A percentile compares a stretch with the other conserved stretches of the same genome.
These are phyloP conservation scores for Trichoderma afroharzianum DNA, from an alignment of 2,329 filamentous ascomycete genomes.

Conservation along the genomic window DNA sequence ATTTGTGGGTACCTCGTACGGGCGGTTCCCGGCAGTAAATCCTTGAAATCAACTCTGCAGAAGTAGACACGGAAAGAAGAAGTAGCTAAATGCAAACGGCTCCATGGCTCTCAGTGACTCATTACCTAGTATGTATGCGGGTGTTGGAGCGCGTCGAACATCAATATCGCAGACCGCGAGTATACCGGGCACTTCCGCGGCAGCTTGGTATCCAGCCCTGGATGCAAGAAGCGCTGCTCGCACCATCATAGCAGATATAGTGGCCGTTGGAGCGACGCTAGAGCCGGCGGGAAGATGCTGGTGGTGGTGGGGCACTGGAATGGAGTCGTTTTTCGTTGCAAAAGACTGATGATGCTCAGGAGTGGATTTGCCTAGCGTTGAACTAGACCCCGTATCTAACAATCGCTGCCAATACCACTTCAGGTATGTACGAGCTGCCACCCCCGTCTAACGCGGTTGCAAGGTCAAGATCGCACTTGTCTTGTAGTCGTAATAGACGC, in stretches of 20 bases:
- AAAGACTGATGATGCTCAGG: not conserved
- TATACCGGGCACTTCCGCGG: not conserved
- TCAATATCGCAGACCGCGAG: not conserved
- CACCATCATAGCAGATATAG: not conserved
- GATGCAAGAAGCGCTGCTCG: not conserved
- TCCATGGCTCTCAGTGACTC: not conserved
- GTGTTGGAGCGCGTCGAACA: not conserved
- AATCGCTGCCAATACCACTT: not conserved
- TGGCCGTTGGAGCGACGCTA: constrained; percentile 6
- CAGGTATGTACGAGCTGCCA: not conserved
- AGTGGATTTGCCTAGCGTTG: not conserved
- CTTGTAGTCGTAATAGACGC: not conserved
- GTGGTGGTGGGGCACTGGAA: constrained; percentile 5
- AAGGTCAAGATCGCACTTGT: not conserved
- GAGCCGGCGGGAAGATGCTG: constrained; percentile 8
- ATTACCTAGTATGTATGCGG: not conserved
- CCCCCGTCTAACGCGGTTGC: not conserved
- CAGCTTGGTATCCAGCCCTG: not conserved
- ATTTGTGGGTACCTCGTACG: not conserved
- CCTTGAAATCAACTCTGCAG: not conserved
- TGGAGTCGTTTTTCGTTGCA: not conserved
- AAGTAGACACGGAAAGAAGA: not conserved
- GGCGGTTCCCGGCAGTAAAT: not conserved
- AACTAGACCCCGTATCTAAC: not conserved
- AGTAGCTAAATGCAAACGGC: not conserved